Evolutionary conservation across 2,329 filamentous ascomycete genomes (phyloP).

Genomic region (Monilinia fructigena): DNA sequence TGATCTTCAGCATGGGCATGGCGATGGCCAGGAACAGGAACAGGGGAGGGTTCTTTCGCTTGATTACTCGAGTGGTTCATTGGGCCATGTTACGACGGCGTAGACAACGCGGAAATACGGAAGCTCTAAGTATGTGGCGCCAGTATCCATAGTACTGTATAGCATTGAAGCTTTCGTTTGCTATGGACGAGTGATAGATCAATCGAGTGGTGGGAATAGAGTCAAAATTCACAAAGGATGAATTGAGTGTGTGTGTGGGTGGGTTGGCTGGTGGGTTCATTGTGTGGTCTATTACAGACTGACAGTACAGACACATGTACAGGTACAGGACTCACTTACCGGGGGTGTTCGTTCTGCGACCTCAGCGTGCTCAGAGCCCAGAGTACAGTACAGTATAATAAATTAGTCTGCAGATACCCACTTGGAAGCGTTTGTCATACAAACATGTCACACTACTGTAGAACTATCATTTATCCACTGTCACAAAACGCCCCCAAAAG

Average conservation of each 20-base stretch:
- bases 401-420: neutral
- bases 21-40: too few species aligned
- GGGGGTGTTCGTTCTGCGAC: too few species aligned
- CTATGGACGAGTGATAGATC: neutral
- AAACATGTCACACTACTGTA: neutral
- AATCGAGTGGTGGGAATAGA: neutral
- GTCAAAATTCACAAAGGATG: neutral
- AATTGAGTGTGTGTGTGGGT: neutral
- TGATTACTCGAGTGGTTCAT: neutral
- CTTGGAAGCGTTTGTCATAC: neutral
- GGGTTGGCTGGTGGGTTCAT: neutral
- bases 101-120: neutral
- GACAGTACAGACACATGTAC: too few species aligned
- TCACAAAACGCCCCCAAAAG: neutral
- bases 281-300: constrained; percentile 9
- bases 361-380: neutral
- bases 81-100: constrained; percentile 14
- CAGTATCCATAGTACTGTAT: neutral
- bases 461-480: neutral
- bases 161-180: neutral
- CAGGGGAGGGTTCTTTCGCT: neutral
- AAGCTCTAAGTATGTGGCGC: neutral
- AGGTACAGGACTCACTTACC: too few species aligned
- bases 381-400: neutral
- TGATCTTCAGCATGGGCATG: constrained; percentile 17